phyloP scores from a whole-genome alignment of 495 filamentous ascomycete species.

The Venustampulla echinocandica region DNA sequence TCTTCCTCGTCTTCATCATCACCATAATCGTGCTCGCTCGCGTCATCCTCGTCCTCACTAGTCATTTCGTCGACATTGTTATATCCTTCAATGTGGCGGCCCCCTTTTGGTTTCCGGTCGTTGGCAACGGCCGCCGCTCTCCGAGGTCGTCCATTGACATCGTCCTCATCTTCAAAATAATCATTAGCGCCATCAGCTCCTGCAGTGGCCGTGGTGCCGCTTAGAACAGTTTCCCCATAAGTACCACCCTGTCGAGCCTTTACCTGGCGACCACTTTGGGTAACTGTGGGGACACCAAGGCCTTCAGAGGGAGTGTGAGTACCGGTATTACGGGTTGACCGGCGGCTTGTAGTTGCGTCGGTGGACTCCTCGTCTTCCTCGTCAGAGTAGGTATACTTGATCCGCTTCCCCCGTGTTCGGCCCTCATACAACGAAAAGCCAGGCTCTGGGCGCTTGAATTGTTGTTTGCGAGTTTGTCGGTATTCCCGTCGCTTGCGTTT shows the following conservation, averaged over 20 bases:
- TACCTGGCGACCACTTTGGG: slow-evolving; percentile 84
- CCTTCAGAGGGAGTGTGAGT: slow-evolving; percentile 59
- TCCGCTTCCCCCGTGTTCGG: slow-evolving; percentile 86
- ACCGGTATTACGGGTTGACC: slow-evolving; percentile 68
- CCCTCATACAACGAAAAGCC: slow-evolving; percentile 94
- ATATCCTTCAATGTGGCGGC: slow-evolving; percentile 36
- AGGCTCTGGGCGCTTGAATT: slow-evolving; percentile 79
- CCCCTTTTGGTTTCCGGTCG: slow-evolving; percentile 30
- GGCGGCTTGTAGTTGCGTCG: slow-evolving; percentile 57
- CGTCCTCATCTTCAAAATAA: slow-evolving; percentile 14
- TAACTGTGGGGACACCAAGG: slow-evolving; percentile 64
- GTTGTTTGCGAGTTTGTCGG: slow-evolving; percentile 72
- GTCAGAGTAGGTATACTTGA: slow-evolving; percentile 92
- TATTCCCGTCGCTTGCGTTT: slow-evolving; percentile 93
- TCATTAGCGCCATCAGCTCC: slow-evolving; percentile 11
- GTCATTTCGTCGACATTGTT: slow-evolving; percentile 55
- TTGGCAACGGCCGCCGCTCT: slow-evolving; percentile 26
- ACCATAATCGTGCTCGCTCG: slow-evolving; percentile 53
- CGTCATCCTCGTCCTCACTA: slow-evolving; percentile 57
- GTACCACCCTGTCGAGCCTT: slow-evolving; percentile 62
- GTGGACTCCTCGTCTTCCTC: slow-evolving; percentile 70
- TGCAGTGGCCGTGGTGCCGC: slow-evolving; percentile 31
- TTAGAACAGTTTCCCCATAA: slow-evolving; percentile 65
- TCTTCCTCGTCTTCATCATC: slow-evolving; percentile 68
- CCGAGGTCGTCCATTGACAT: slow-evolving; percentile 15